These are phyloP conservation scores for Coemansia sp. DNA, from an alignment of 192 early-diverging fungal genomes.

Conservation along the genomic window DNA sequence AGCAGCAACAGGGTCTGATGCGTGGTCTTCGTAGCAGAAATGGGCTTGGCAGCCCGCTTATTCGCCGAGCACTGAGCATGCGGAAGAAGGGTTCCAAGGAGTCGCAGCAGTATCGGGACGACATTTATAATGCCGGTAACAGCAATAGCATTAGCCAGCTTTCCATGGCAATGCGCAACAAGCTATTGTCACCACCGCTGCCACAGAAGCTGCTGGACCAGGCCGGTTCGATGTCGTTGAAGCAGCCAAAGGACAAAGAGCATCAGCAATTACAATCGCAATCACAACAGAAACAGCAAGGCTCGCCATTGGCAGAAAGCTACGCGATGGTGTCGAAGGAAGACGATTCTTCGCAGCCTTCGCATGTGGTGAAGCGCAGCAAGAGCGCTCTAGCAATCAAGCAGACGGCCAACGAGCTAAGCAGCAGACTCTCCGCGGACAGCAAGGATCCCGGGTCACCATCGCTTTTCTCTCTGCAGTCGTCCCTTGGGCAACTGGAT, in stretches of 20 bases:
- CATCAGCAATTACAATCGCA: not conserved
- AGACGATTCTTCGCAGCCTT: not conserved
- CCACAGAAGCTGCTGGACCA: not conserved
- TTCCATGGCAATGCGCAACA: not conserved
- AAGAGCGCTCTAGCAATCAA: constrained; percentile 21
- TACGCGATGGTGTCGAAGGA: constrained; percentile 4
- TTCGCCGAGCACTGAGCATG: constrained; percentile 43
- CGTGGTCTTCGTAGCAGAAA: constrained; percentile 29
- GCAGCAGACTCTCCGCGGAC: not conserved
- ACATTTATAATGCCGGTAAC: not conserved
- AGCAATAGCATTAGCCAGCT: not conserved
- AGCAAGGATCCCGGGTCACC: not conserved
- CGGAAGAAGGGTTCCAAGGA: constrained; percentile 28
- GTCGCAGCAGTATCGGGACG: not conserved
- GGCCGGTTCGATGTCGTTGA: not conserved
- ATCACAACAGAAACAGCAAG: not conserved
- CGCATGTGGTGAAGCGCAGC: constrained; percentile 19
- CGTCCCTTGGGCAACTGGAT: constrained; percentile 9
- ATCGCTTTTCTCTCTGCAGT: constrained; percentile 8
- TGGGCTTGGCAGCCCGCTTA: constrained; percentile 34
- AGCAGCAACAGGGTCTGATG: constrained; percentile 12
- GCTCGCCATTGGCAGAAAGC: constrained; percentile 3
- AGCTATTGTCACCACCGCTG: not conserved
- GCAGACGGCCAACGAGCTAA: not conserved
- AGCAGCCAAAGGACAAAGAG: not conserved